Evolutionary conservation across 176 grass and related monocot species (phyloP).

Genomic region (Triticum timopheevii): DNA sequence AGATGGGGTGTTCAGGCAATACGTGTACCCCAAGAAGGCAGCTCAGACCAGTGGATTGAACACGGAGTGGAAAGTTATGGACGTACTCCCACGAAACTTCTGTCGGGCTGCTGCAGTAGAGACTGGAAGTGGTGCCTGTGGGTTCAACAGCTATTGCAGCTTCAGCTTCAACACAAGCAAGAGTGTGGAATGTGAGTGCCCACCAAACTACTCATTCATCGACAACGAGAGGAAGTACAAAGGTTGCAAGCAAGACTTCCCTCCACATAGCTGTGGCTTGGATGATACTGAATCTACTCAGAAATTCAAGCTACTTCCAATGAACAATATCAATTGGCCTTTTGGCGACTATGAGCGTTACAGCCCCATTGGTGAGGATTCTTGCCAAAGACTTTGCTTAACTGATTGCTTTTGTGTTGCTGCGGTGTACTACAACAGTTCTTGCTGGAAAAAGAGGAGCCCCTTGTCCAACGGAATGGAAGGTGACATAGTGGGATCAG

Average conservation of each 20-base stretch:
- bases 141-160: constrained; percentile 45
- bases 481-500: neutral
- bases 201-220: constrained; percentile 1
- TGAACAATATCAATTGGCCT: constrained; percentile 14
- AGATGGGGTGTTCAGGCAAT: constrained; percentile 12
- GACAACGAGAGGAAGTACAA: constrained; percentile 9
- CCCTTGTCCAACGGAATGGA: constrained; percentile 16
- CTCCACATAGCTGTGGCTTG: neutral
- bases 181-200: neutral
- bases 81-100: neutral
- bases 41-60: neutral
- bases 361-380: neutral
- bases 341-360: constrained; percentile 9
- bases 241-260: constrained; percentile 16
- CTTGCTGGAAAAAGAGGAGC: constrained; percentile 24
- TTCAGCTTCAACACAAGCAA: neutral
- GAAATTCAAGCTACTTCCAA: neutral
- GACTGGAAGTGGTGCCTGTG: constrained; percentile 11
- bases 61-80: neutral
- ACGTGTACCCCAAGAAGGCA: neutral
- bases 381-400: constrained; percentile 2
- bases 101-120: neutral
- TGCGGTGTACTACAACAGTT: neutral
- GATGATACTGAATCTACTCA: constrained; percentile 15
- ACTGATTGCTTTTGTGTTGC: constrained; percentile 23